A percentile compares a stretch with the other conserved stretches of the same genome.
These are phyloP conservation scores for Chenopodium formosanum DNA, from an alignment of 148 eudicot species.

Conservation along the genomic window DNA sequence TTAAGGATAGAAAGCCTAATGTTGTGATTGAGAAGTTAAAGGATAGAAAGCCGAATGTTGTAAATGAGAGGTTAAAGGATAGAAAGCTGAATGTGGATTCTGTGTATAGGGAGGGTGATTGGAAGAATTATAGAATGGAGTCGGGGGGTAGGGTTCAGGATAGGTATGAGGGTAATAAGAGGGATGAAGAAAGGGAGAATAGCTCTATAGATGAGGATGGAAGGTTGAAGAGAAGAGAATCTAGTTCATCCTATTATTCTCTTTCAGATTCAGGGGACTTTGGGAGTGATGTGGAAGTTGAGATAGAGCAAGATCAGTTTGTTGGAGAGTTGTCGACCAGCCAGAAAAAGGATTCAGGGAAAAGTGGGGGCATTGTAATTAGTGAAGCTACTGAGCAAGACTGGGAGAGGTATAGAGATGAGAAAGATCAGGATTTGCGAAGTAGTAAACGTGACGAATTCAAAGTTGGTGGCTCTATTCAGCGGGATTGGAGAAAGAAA, in stretches of 20 bases:
- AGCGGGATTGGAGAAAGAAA: conserved; percentile 67
- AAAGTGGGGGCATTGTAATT: conserved; percentile 34
- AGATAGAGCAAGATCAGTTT: conserved; percentile 34
- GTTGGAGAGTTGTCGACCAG: conserved; percentile 34
- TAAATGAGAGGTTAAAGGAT: background rate
- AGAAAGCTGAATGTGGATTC: conserved; percentile 21
- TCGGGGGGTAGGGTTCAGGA: conserved; percentile 19
- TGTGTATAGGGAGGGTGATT: conserved; percentile 21
- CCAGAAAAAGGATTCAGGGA: conserved; percentile 33
- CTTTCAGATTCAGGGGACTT: conserved; percentile 47
- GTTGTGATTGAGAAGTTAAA: background rate
- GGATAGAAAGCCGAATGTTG: conserved; percentile 20
- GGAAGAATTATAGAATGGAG: conserved; percentile 29
- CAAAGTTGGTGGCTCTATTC: conserved; percentile 33
- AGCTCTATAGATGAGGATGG: conserved; percentile 31
- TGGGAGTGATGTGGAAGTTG: conserved; percentile 47
- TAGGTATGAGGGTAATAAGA: conserved; percentile 36
- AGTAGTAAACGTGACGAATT: conserved; percentile 24
- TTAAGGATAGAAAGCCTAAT: conserved; percentile 26
- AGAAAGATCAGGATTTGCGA: conserved; percentile 21
- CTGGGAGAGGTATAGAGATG: conserved; percentile 27
- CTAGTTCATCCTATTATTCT: conserved; percentile 65
- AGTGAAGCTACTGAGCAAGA: conserved; percentile 34
- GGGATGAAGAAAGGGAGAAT: conserved; percentile 34
- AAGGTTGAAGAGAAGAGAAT: conserved; percentile 49